phyloP scores from a whole-genome alignment of 345 rosid species.

The Linum usitatissimum region DNA sequence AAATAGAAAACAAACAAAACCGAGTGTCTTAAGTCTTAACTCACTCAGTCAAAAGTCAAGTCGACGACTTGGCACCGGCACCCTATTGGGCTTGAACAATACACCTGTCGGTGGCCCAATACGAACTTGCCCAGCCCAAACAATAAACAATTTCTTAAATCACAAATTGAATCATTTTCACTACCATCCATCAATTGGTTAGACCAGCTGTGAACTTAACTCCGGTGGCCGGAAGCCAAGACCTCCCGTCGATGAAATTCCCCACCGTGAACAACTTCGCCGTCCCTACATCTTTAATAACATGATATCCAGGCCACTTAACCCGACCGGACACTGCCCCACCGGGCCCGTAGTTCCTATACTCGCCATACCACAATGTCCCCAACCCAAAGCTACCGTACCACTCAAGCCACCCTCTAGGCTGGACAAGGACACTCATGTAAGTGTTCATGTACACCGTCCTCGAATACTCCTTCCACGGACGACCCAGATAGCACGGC shows the following conservation, averaged over 20 bases:
- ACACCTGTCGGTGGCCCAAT: too few species aligned
- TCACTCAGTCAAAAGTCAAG: too few species aligned
- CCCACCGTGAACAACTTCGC: conserved; percentile 2
- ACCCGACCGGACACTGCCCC: not conserved
- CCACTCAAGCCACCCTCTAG: conserved; percentile 7
- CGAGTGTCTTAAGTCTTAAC: too few species aligned
- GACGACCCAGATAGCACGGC: not conserved
- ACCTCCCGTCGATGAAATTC: conserved; percentile 1
- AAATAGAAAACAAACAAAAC: too few species aligned
- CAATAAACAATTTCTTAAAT: not conserved
- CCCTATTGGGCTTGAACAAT: too few species aligned
- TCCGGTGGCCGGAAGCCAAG: conserved; percentile 4
- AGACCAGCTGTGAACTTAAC: conserved; percentile 3
- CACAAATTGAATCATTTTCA: not conserved
- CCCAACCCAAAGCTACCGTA: not conserved
- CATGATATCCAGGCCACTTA: not conserved
- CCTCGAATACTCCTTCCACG: not conserved
- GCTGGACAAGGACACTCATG: conserved; percentile 1
- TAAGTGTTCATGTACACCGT: conserved; percentile 1
- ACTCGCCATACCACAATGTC: conserved; percentile 4
- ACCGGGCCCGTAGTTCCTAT: not conserved
- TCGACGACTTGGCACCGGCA: too few species aligned
- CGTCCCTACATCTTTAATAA: not conserved
- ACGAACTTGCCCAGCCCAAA: not conserved
- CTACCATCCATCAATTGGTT: not conserved